Evolutionary conservation across 352 stramenopile genomes (phyloP), one percentile per base, ranked within the genome.

Genomic region (Pythium biforme): DNA sequence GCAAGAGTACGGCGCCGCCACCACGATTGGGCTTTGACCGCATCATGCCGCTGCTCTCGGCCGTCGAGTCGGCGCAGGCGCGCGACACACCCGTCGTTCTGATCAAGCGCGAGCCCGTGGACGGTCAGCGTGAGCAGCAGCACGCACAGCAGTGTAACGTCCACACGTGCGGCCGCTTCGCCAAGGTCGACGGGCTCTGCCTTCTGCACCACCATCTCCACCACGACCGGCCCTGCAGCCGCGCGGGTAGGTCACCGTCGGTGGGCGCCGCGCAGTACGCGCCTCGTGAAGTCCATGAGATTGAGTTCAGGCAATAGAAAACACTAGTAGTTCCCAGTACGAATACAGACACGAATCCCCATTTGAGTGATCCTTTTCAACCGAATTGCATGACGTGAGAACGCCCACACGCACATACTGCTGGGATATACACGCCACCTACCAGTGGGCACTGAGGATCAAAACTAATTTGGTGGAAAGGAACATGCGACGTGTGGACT

Each of bases 151-250:
- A 20, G n/a, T 73, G 66, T 15, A 22, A 6, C 7, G 31, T 62
- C 23, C 14, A 12, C 4, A 41, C 37, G 19, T 73, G 66, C 27
- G 17, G 22, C 15, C 61, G 62, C 23, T 73, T 70, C 39, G 66
- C 66, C 33, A 73, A 73, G 41, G 43, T 69, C 23, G 46, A 69
- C 6, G 62, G 47, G 8, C 31, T 63, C 20, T 73, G 66, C 23
- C 23, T 73, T 19, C 19, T 70, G 7, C 66, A 73, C 45, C 31
- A 48, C 50, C 46, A 57, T 34, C 17, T 39, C 31, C 39, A 47
- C 20, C 53, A 53, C 26, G 17, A 50, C 29, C 55, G 45, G 29
- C 23, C 26, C 22, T 47, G 26, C 48, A 27, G 47, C 25, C 11
- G 23, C 14, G 26, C 48, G 14, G 20, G 4, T 4, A 41, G 34